Base-by-base conservation (phyloP, 768 basidiomycete genomes). In the Suillus spraguei region DNA sequence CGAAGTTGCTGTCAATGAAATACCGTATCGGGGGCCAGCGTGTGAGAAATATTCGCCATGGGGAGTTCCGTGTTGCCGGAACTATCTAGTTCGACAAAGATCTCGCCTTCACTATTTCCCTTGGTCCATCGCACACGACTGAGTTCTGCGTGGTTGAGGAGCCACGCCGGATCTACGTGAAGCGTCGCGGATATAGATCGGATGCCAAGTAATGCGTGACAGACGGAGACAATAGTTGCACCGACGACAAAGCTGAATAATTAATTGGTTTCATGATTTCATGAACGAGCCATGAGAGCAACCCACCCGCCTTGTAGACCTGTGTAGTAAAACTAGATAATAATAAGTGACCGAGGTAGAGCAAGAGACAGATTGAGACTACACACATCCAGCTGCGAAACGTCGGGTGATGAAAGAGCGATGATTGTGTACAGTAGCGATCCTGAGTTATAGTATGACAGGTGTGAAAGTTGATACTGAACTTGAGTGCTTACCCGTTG, bases 91-190 rank as follows among this genome's bases (percentile, higher is more conserved):
- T 56, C 63, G 32, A 64, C 63, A 17, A 35, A 53, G 52, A 80
- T 67, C 65, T 79, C 78, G 36, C 75, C 74, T 35, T 76, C 73
- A n/a, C 69, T 72, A 4, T 70, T 66, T 7, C 77, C 79, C 24
- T 56, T 65, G 36, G 70, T 72, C 77, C 77, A 78, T 2, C 66
- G 71, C 1, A 81, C 75, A 16, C 81, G 78, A 58, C 74, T 77
- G n/a, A 81, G 76, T 70, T 82, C 79, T 13, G 76, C 73, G 64
- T 78, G 75, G 65, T 73, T 81, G 28, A 82, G 70, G 6, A 81
- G 70, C 78, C 77, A 79, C 10, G 76, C 73, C 11, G 77, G 73
- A 53, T 79, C 76, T 20, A 80, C 75, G 39, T 78, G 77, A 14
- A 80, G 70, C 28, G 72, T 61, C 22, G 72, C 72, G 17, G 81